phyloP scores from a whole-genome alignment of 768 basidiomycete species.

The Mycena indigotica region DNA sequence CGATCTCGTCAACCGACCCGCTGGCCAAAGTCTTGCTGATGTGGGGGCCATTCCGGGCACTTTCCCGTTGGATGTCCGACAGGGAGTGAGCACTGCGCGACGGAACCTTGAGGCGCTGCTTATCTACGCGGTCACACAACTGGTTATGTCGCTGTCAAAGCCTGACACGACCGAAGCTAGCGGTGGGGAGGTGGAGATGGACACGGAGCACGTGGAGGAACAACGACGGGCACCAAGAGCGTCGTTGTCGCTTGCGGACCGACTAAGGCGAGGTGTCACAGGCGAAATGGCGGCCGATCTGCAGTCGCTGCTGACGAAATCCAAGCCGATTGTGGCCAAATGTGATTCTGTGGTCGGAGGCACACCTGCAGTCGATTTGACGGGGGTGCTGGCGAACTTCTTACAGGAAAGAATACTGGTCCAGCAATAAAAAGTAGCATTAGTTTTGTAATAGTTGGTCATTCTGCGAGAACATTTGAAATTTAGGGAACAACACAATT shows the following conservation, averaged over 20 bases:
- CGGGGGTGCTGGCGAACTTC: conserved; percentile 61
- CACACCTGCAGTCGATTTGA: conserved; percentile 55
- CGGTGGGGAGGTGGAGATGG: conserved; percentile 43
- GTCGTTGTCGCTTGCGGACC: conserved; percentile 60
- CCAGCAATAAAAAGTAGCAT: conserved; percentile 30
- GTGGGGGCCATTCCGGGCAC: conserved; percentile 31
- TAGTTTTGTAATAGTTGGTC: no score
- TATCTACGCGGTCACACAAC: conserved; percentile 73
- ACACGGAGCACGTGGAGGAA: conserved; percentile 32
- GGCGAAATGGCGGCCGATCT: conserved; percentile 79
- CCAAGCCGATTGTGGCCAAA: conserved; percentile 65
- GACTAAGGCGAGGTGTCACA: conserved; percentile 74
- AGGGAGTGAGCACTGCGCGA: conserved; percentile 58
- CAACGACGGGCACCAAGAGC: conserved; percentile 47
- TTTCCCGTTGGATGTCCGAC: conserved; percentile 52
- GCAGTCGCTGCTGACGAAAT: conserved; percentile 63
- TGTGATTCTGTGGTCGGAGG: conserved; percentile 49
- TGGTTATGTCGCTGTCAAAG: conserved; percentile 77
- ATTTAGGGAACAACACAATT: no score
- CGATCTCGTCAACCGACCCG: conserved; percentile 63
- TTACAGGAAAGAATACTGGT: conserved; percentile 61
- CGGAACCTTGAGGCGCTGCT: conserved; percentile 69
- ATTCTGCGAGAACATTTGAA: no score
- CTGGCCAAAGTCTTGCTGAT: conserved; percentile 53
- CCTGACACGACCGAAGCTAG: conserved; percentile 59